These are phyloP conservation scores for Russula abietina DNA, from an alignment of 768 basidiomycete species.

Conservation along the genomic window DNA sequence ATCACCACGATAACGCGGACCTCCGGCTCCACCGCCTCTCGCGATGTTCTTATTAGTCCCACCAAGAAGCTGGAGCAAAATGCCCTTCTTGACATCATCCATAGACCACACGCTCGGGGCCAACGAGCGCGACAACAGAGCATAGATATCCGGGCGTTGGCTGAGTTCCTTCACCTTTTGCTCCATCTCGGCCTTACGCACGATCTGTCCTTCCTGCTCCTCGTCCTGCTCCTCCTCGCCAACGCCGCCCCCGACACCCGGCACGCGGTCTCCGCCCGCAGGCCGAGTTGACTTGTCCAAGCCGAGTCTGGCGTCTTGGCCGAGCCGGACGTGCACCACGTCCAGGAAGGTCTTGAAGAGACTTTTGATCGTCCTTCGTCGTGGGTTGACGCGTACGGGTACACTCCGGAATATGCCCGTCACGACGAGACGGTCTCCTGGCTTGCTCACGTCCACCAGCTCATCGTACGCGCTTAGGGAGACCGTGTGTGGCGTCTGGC, in stretches of 20 bases:
- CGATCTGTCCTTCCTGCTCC: slow-evolving; percentile 35
- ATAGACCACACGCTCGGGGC: slow-evolving; percentile 97
- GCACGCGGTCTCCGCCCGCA: slow-evolving; percentile 58
- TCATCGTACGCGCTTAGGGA: slow-evolving; percentile 98
- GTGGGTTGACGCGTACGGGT: slow-evolving; percentile 91
- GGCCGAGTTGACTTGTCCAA: slow-evolving; percentile 76
- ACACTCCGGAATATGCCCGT: slow-evolving; percentile 94
- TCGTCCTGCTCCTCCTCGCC: slow-evolving; percentile 56
- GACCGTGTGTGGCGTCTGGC: slow-evolving; percentile 97
- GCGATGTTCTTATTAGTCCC: slow-evolving; percentile 96
- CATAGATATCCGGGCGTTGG: slow-evolving; percentile 75
- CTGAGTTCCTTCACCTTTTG: slow-evolving; percentile 69
- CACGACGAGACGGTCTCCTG: slow-evolving; percentile 86
- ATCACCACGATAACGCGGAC: slow-evolving; percentile 94
- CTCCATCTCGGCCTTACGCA: slow-evolving; percentile 65
- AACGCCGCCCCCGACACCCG: slow-evolving; percentile 56
- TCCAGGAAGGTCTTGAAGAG: slow-evolving; percentile 98
- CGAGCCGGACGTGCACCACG: slow-evolving; percentile 84
- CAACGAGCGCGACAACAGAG: slow-evolving; percentile 73
- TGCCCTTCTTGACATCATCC: slow-evolving; percentile 99
- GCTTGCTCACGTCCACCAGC: slow-evolving; percentile 92
- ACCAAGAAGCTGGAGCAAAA: slow-evolving; percentile 91
- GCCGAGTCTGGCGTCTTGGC: slow-evolving; percentile 56
- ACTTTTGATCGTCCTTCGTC: slow-evolving; percentile 86
- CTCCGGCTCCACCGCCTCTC: slow-evolving; percentile 89